phyloP scores from a whole-genome alignment of 2,329 filamentous ascomycete species.

The Fusarium ramigenum region DNA sequence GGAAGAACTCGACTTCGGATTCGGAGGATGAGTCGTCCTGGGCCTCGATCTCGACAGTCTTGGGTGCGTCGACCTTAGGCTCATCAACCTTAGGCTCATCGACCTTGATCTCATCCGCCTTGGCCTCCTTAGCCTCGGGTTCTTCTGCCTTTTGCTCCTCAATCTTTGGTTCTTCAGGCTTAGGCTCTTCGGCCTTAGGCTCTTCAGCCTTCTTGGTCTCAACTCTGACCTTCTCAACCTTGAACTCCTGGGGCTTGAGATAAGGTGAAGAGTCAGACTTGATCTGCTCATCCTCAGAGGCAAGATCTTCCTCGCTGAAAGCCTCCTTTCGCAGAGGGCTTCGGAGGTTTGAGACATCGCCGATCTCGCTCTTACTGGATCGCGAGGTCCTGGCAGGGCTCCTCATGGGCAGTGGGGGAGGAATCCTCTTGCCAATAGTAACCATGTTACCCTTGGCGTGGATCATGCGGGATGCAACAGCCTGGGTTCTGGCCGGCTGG shows the following conservation, averaged over 20 bases:
- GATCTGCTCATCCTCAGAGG: conserved; percentile 35
- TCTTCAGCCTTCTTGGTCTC: conserved; percentile 16
- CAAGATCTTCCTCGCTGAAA: conserved; percentile 51
- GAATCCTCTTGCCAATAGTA: conserved; percentile 81
- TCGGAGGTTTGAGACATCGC: conserved; percentile 64
- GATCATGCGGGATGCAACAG: conserved; percentile 72
- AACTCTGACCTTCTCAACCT: conserved; percentile 28
- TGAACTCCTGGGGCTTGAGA: conserved; percentile 33
- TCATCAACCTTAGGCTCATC: neutral
- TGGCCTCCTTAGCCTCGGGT: neutral
- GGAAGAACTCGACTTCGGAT: conserved; percentile 36
- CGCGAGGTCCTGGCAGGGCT: conserved; percentile 74
- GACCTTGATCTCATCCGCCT: neutral
- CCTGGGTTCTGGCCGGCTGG: conserved; percentile 63
- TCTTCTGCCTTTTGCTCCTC: neutral
- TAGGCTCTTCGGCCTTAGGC: neutral
- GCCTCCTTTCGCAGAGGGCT: conserved; percentile 63
- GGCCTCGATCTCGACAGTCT: neutral
- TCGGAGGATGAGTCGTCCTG: conserved; percentile 29
- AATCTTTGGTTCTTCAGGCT: neutral
- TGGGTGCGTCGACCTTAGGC: neutral
- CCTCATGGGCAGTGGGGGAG: conserved; percentile 80
- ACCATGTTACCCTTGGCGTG: conserved; percentile 81
- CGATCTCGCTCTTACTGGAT: conserved; percentile 61
- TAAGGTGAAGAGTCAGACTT: conserved; percentile 35